phyloP scores from a whole-genome alignment of 257 asterid species.

The Gynochthodes officinalis region DNA sequence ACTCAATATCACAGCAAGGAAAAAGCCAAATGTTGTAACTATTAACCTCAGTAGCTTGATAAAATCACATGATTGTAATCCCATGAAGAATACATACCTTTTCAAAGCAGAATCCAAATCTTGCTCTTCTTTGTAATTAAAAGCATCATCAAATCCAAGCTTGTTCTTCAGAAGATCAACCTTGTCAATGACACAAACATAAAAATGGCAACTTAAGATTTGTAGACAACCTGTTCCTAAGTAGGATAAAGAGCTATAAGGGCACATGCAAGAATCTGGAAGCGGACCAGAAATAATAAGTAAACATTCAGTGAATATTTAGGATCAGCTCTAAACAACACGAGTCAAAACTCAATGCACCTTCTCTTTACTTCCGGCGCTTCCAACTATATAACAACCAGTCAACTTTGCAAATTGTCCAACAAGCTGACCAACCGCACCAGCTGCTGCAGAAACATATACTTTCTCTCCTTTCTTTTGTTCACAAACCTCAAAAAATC shows the following conservation, averaged over 20 bases:
- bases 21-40: background rate
- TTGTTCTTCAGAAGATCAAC: constrained; percentile 36
- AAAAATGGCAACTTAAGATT: background rate
- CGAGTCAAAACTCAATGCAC: background rate
- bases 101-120: constrained; percentile 24
- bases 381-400: constrained; percentile 11
- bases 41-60: no score
- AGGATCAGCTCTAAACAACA: background rate
- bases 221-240: background rate
- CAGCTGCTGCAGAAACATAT: constrained; percentile 10
- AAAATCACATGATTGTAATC: background rate
- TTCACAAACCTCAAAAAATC: background rate
- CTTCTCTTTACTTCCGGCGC: constrained; percentile 11
- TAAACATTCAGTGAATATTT: no score
- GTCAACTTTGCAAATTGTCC: constrained; percentile 9
- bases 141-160: constrained; percentile 33
- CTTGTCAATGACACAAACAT: constrained; percentile 10
- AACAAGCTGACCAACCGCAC: constrained; percentile 9
- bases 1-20: background rate
- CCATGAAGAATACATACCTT: constrained; percentile 16
- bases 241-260: no score
- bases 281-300: background rate
- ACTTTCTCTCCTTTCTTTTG: constrained; percentile 4
- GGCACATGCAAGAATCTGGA: background rate
- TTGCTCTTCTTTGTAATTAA: constrained; percentile 37